phyloP scores from a whole-genome alignment of 208 protist species.

The Tritrichomonas foetus region DNA sequence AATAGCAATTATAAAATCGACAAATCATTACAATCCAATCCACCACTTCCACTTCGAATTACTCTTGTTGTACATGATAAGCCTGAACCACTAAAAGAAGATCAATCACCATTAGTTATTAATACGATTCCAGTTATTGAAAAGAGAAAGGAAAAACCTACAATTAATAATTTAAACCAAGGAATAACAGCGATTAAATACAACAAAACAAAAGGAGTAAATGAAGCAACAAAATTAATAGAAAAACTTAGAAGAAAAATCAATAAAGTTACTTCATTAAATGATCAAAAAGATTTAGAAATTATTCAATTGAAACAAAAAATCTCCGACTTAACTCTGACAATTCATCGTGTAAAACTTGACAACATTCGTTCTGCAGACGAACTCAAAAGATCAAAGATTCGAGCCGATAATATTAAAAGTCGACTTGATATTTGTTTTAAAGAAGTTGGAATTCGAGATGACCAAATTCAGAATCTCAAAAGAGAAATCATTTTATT shows the following conservation, averaged over 20 bases:
- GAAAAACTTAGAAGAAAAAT: not conserved
- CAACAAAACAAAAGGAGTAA: not conserved
- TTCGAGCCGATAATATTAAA: not conserved
- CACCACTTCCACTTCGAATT: not conserved
- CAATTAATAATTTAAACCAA: not conserved
- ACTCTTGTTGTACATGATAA: not conserved
- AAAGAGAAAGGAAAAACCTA: not conserved
- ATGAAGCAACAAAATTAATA: not conserved
- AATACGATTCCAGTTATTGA: not conserved
- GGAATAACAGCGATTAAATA: not conserved
- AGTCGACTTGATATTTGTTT: not conserved
- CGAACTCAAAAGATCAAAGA: not conserved
- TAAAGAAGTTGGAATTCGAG: not conserved
- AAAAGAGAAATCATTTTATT: not conserved
- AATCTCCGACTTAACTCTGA: not conserved
- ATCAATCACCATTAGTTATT: not conserved
- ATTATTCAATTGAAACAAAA: not conserved
- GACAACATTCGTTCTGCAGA: not conserved
- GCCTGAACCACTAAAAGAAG: not conserved
- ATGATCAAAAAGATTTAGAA: not conserved
- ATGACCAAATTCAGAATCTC: not conserved
- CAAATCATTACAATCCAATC: not conserved
- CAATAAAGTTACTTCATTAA: not conserved
- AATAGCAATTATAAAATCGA: not conserved
- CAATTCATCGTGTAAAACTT: not conserved